phyloP scores from a whole-genome alignment of 768 basidiomycete genomes.

The Phanerochaete sordida region DNA sequence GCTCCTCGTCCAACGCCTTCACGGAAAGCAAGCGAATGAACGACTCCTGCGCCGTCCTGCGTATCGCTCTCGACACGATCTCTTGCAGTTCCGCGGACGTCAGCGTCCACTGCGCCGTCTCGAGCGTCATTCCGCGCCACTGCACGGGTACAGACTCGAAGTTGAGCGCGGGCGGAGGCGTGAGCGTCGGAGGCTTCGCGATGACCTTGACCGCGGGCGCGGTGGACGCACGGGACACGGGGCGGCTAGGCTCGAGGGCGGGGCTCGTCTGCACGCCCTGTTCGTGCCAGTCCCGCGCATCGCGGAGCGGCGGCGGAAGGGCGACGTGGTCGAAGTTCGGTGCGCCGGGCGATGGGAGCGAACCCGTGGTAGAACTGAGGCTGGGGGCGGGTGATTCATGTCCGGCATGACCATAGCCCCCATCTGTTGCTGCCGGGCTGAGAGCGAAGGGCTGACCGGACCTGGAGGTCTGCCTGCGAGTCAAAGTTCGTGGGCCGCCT shows the following conservation, averaged over 20 bases:
- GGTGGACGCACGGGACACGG: conserved; percentile 10
- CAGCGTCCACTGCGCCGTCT: conserved; percentile 63
- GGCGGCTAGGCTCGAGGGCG: not conserved
- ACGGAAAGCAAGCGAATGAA: conserved; percentile 68
- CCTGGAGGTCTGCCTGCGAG: not conserved
- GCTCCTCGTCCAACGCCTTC: conserved; percentile 54
- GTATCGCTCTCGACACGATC: conserved; percentile 70
- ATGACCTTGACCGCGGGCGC: conserved; percentile 15
- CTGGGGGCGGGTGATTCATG: not conserved
- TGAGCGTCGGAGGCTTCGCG: conserved; percentile 31
- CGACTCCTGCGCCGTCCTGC: conserved; percentile 62
- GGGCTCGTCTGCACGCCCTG: not conserved
- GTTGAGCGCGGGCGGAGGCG: conserved; percentile 46
- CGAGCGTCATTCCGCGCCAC: conserved; percentile 68
- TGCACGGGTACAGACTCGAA: conserved; percentile 56
- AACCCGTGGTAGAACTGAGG: not conserved
- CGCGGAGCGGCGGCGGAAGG: not conserved
- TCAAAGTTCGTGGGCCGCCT: not conserved
- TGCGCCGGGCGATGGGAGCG: not conserved
- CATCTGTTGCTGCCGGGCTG: not conserved
- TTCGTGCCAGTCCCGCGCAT: not conserved
- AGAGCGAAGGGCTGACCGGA: not conserved
- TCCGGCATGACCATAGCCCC: not conserved
- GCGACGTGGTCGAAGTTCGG: not conserved
- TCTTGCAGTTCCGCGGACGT: conserved; percentile 56